Conservation (phyloP, 257 asterid genomes). For the Rauvolfia tetraphylla region DNA sequence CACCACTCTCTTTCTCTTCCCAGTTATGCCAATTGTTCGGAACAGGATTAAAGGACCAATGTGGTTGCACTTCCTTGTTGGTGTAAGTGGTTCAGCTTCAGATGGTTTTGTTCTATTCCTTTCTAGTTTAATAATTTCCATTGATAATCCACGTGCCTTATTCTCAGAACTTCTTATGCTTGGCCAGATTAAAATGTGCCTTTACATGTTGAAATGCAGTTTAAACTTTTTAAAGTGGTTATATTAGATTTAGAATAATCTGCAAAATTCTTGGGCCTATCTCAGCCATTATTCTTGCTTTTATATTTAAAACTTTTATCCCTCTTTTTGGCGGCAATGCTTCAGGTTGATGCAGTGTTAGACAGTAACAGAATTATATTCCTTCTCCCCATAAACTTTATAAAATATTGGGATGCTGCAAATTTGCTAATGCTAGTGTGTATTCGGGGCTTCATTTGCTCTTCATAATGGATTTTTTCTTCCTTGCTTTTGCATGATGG, state of each 20-base stretch:
- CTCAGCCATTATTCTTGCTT: background rate
- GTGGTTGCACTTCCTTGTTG: constrained; percentile 87
- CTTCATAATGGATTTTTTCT: background rate
- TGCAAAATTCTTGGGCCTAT: background rate
- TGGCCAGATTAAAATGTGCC: background rate
- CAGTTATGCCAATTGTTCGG: constrained; percentile 85
- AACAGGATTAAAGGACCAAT: constrained; percentile 83
- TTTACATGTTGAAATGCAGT: background rate
- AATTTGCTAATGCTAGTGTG: background rate
- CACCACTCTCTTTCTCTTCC: constrained; percentile 8
- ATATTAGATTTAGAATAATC: background rate
- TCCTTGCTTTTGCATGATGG: background rate
- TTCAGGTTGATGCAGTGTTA: background rate
- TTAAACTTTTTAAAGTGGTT: background rate
- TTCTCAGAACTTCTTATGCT: background rate
- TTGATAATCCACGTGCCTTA: constrained; percentile 1
- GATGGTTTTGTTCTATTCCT: constrained; percentile 6
- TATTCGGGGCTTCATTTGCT: background rate
- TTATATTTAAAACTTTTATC: background rate
- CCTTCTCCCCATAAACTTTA: background rate
- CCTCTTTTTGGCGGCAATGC: background rate
- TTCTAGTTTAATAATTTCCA: background rate
- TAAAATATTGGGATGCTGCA: background rate
- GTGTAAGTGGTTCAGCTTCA: constrained; percentile 47
- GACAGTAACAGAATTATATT: background rate